Base-by-base conservation (phyloP, 2,329 filamentous ascomycete species). In the Pseudophaeomoniella oleicola region DNA sequence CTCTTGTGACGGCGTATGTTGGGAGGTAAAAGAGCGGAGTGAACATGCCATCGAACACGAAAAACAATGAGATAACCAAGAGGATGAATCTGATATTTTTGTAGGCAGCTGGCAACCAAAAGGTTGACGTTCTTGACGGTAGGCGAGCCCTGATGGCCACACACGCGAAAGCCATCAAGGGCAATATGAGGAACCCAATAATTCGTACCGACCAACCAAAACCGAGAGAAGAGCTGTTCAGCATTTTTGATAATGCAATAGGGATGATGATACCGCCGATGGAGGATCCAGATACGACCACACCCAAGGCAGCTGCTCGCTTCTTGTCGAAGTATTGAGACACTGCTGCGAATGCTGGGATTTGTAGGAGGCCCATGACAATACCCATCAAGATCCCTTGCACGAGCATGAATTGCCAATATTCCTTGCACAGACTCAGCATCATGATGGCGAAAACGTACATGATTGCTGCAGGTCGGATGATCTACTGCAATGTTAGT, bases 241-340 rank as follows among this genome's bases (percentile, higher is more conserved):
- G 52, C 48, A 75, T 55, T 40, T 63, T 62, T 34, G 61, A 66
- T 30, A 67, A 50, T 39, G 45, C 42, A 30, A 66, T 55, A 10
- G 71, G 70, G 30, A 71, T 64, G 16, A 74, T 51, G 27, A 75
- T 53, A 5, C 67, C 71, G 2, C 71, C 71, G 3, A 72, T 46
- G 2, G 63, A 66, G 0, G 63, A 66, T 0, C 67, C 69, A 0
- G 63, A 50, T 0, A 66, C 50, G 1, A 55, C 57, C 2, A 71
- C 19, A 2, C 68, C 69, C 19, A 69, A 44, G 0, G 69, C 67
- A 0, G 58, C 52, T 0, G 54, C 64, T n/a, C 64, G 54, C 29
- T 61, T 63, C 39, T 59, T 61, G 22, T 60, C 54, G 42, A 72
- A 72, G 42, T 59, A 66, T 15, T 66, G 63, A 2, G 60, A 57